Conservation (phyloP, 495 filamentous ascomycete genomes). For the Penicillium macrosclerotiorum region DNA sequence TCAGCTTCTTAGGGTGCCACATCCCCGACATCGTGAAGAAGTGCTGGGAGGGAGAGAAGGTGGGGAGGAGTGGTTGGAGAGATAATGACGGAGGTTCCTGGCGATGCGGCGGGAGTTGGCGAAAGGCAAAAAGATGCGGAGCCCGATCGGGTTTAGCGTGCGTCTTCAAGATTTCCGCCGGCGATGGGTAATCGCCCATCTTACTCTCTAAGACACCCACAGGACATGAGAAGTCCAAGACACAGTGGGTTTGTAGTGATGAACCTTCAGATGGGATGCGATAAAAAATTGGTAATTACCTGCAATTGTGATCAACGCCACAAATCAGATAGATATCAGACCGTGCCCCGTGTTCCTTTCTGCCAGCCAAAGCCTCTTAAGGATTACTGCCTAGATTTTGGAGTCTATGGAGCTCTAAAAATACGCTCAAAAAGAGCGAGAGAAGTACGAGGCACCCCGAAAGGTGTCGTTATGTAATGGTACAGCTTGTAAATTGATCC, state of each 20-base stretch:
- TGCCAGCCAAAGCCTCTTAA: too few species aligned
- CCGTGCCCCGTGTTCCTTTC: too few species aligned
- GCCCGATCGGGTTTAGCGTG: constrained; percentile 37
- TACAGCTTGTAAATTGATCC: constrained; percentile 49
- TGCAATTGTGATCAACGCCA: too few species aligned
- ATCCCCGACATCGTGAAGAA: constrained; percentile 46
- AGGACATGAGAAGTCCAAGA: too few species aligned
- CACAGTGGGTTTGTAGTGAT: too few species aligned
- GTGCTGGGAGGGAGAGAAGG: not conserved
- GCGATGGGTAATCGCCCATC: not conserved
- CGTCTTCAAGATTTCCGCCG: constrained; percentile 10
- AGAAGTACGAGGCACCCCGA: not conserved
- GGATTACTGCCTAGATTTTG: too few species aligned
- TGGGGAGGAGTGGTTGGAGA: constrained; percentile 7
- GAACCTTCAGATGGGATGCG: too few species aligned
- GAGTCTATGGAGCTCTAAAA: not conserved
- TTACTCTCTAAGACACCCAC: too few species aligned
- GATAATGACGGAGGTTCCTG: constrained; percentile 9
- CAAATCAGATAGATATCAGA: too few species aligned
- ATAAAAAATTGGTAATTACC: too few species aligned
- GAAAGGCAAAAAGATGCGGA: constrained; percentile 22
- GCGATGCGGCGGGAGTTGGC: constrained; percentile 23
- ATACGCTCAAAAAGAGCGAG: not conserved
- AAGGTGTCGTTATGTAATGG: constrained; percentile 24
- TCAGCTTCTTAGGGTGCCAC: constrained; percentile 83